Percentiles rank a stretch among this genome's conserved stretches.
These are phyloP conservation scores for Achaetomiella virescens DNA, from an alignment of 495 filamentous ascomycete species.

Conservation along the genomic window DNA sequence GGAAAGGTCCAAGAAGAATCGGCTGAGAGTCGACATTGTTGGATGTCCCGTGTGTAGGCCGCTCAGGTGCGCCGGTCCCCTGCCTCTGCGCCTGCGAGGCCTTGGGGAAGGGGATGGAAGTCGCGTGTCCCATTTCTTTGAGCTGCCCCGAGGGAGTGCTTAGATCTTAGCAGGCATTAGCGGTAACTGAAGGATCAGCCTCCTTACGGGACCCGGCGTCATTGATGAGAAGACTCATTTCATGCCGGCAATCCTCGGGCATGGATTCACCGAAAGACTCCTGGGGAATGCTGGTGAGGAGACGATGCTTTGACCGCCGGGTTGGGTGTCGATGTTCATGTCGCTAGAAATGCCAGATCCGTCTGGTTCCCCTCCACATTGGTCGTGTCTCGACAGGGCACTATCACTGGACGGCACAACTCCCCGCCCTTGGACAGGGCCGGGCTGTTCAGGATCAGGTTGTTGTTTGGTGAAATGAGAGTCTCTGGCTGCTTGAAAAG, in stretches of 20 bases:
- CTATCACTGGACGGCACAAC: background rate
- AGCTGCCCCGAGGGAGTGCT: constrained; percentile 29
- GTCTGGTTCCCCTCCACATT: background rate
- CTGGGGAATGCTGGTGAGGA: constrained; percentile 7
- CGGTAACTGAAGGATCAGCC: constrained; percentile 15
- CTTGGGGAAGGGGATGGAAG: background rate
- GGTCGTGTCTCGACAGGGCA: background rate
- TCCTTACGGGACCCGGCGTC: constrained; percentile 25
- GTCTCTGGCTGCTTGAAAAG: background rate
- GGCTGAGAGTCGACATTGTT: constrained; percentile 22
- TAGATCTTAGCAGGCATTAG: constrained; percentile 7
- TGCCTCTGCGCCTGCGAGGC: background rate
- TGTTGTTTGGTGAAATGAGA: background rate
- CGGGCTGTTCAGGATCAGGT: background rate
- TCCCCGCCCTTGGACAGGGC: background rate
- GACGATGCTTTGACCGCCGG: constrained; percentile 15
- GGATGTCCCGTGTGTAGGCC: background rate
- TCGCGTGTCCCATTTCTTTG: constrained; percentile 19
- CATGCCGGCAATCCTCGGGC: constrained; percentile 21
- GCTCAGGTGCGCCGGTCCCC: background rate
- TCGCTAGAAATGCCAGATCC: background rate
- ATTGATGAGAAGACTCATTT: constrained; percentile 21
- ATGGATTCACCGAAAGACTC: constrained; percentile 10
- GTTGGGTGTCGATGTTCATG: background rate
- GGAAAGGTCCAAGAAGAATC: constrained; percentile 23